Percentiles rank a stretch among this genome's conserved stretches.
Evolutionary conservation across 2,329 filamentous ascomycete genomes (phyloP).

Genomic region (Penicillium glabrum): DNA sequence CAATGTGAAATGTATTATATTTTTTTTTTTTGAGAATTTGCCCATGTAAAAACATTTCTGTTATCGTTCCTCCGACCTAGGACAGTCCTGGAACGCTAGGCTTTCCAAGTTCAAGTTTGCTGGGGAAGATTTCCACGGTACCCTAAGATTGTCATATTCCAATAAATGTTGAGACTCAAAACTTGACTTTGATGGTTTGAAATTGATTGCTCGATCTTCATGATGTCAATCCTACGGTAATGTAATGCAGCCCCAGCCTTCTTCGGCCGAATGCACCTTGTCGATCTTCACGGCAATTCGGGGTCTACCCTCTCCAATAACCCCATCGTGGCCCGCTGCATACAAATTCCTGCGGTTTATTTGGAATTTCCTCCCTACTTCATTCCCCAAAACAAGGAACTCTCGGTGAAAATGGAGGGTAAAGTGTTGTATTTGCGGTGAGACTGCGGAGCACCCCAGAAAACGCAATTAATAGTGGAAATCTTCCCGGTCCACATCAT

Average conservation of each 20-base stretch:
- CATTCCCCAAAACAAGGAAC: neutral
- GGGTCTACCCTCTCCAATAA: neutral
- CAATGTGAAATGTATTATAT: conserved; percentile 11
- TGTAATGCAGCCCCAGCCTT: neutral
- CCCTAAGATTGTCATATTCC: too few relatives aligned
- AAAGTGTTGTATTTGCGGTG: neutral
- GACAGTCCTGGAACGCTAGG: too few relatives aligned
- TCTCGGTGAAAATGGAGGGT: neutral
- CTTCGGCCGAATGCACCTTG: neutral
- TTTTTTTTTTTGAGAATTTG: neutral
- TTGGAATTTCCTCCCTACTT: neutral
- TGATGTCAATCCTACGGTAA: neutral
- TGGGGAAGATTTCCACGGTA: too few relatives aligned
- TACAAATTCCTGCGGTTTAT: neutral
- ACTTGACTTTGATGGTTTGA: too few relatives aligned
- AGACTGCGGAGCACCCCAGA: neutral
- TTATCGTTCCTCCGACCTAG: too few relatives aligned
- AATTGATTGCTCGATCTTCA: too few relatives aligned
- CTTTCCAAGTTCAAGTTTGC: too few relatives aligned
- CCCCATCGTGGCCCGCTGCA: neutral
- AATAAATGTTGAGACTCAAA: too few relatives aligned
- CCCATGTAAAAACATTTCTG: too few relatives aligned
- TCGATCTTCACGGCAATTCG: neutral
- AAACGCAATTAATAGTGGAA: neutral
- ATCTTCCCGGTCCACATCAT: neutral